Percentiles rank a stretch among this genome's conserved stretches.
phyloP scores from a whole-genome alignment of 495 filamentous ascomycete genomes.

The Annulohypoxylon stygium region DNA sequence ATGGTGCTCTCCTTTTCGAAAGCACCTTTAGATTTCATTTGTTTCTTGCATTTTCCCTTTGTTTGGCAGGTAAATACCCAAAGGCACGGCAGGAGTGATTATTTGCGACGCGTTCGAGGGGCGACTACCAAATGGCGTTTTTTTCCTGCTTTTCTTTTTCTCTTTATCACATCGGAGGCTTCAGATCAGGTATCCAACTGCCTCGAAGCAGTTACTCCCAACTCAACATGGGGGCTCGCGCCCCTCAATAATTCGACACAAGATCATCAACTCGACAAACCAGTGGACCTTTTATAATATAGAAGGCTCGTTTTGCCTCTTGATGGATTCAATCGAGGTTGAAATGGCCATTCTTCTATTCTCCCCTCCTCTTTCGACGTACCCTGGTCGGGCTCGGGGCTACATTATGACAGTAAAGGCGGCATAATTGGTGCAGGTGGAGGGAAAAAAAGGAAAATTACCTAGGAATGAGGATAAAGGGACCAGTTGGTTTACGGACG shows the following conservation, averaged over 20 bases:
- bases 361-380: slow-evolving; percentile 26
- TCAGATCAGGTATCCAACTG: slow-evolving; percentile 30
- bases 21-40: slow-evolving; percentile 38
- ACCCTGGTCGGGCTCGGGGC: slow-evolving; percentile 42
- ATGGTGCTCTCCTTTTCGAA: background rate
- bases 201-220: slow-evolving; percentile 21
- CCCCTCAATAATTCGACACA: slow-evolving; percentile 26
- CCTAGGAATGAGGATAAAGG: slow-evolving; percentile 8
- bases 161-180: slow-evolving; percentile 14
- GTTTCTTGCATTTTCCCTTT: slow-evolving; percentile 42
- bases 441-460: slow-evolving; percentile 5
- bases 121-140: slow-evolving; percentile 47
- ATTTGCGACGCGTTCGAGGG: slow-evolving; percentile 36
- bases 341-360: slow-evolving; percentile 18
- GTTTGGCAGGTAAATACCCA: slow-evolving; percentile 44
- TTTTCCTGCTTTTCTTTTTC: slow-evolving; percentile 21
- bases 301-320: slow-evolving; percentile 27
- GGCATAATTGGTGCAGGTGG: slow-evolving; percentile 37
- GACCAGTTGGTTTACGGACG: slow-evolving; percentile 19
- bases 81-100: slow-evolving; percentile 43
- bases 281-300: slow-evolving; percentile 41
- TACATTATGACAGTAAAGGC: slow-evolving; percentile 37
- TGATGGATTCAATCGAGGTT: slow-evolving; percentile 32
- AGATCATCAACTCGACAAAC: slow-evolving; percentile 7
- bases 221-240: slow-evolving; percentile 14